Conservation (phyloP, 306 rosid species). For the Rosa rugosa region DNA sequence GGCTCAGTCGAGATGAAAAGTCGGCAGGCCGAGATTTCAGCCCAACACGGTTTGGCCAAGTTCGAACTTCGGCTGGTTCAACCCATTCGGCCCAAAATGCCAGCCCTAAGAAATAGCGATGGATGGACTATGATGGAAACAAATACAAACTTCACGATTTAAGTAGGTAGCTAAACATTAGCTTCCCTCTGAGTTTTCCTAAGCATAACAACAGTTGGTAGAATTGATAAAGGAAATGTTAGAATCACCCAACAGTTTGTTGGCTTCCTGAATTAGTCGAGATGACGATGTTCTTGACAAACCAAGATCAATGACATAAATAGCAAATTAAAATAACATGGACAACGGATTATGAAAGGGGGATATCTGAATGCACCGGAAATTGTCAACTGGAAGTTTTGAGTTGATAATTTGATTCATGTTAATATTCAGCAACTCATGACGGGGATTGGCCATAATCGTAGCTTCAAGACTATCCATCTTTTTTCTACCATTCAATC, state of each 20-base stretch:
- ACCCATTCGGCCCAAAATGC: too few species aligned
- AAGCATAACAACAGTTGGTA: neutral
- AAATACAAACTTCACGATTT: neutral
- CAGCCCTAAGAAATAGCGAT: too few species aligned
- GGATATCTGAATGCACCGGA: neutral
- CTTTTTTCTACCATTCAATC: neutral
- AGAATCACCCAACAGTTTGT: neutral
- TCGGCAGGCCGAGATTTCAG: too few species aligned
- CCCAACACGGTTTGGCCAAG: too few species aligned
- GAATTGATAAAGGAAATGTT: neutral
- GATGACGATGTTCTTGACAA: neutral
- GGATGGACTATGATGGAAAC: neutral
- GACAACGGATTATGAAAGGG: neutral
- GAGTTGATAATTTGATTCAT: neutral
- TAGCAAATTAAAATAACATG: neutral
- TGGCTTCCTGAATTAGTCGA: neutral
- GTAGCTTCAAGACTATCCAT: neutral
- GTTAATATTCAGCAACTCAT: neutral
- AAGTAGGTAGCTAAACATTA: too few species aligned
- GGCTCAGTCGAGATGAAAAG: too few species aligned
- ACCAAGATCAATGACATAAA: neutral
- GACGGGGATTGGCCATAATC: neutral
- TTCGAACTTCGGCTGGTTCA: too few species aligned
- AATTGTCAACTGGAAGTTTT: neutral
- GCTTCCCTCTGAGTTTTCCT: neutral